phyloP scores from a whole-genome alignment of 768 basidiomycete genomes.

The Tricholoma bakamatsutake region DNA sequence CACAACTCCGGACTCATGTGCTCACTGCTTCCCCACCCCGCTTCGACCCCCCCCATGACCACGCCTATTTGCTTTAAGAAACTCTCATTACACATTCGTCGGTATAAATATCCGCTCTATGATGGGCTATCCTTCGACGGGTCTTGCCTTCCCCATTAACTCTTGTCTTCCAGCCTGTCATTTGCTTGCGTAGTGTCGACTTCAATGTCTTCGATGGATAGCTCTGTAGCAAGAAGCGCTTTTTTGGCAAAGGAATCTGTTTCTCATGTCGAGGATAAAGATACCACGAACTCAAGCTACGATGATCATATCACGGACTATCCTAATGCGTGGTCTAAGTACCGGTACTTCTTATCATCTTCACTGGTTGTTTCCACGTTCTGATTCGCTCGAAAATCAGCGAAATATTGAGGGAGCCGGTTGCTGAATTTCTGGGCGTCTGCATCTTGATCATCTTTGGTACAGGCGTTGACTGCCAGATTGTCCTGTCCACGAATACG shows the following conservation, averaged over 20 bases:
- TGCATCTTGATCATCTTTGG: constrained; percentile 58
- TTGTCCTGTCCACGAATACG: constrained; percentile 40
- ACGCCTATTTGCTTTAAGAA: not conserved
- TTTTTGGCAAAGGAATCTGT: not conserved
- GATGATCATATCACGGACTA: constrained; percentile 30
- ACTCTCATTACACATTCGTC: not conserved
- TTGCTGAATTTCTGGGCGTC: constrained; percentile 59
- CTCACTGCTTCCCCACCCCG: not conserved
- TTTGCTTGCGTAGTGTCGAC: too few species aligned
- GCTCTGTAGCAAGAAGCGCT: not conserved
- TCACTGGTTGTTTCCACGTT: not conserved
- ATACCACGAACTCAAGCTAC: not conserved
- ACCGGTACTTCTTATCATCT: constrained; percentile 36
- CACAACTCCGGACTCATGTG: not conserved
- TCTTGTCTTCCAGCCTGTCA: not conserved
- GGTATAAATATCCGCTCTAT: not conserved
- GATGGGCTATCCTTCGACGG: not conserved
- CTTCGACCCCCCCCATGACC: not conserved
- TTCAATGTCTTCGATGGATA: not conserved
- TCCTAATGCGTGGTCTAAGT: constrained; percentile 51
- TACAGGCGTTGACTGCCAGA: constrained; percentile 52
- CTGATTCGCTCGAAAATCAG: constrained; percentile 21
- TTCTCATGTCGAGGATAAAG: constrained; percentile 1
- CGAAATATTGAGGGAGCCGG: constrained; percentile 46
- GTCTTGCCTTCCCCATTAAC: not conserved